Evolutionary conservation across 805 yeast genomes (phyloP).

Genomic region (Candida krabiensis): DNA sequence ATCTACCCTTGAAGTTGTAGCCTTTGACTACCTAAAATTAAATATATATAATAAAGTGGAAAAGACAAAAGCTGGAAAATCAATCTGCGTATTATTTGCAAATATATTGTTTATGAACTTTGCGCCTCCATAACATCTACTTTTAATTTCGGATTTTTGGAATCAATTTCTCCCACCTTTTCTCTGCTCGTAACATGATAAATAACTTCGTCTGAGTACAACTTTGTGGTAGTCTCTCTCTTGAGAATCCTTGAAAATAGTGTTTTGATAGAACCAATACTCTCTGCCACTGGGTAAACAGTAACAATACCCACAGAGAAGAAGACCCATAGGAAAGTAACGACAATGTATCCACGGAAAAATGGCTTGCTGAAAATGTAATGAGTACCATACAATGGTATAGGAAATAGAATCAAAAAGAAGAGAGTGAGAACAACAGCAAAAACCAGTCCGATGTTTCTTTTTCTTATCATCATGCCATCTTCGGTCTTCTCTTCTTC

Average conservation of each 20-base stretch:
- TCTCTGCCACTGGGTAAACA: constrained; percentile 49
- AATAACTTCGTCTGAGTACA: constrained; percentile 8
- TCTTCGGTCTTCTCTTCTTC: constrained; percentile 24
- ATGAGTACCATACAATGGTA: constrained; percentile 41
- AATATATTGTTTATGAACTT: too few species aligned
- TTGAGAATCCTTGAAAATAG: constrained; percentile 7
- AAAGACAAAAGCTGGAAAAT: too few species aligned
- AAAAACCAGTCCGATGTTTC: constrained; percentile 28
- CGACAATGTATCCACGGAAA: constrained; percentile 39
- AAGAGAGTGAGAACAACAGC: constrained; percentile 30
- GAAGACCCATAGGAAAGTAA: constrained; percentile 41
- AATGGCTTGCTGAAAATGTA: constrained; percentile 38
- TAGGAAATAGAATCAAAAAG: constrained; percentile 34
- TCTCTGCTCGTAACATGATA: constrained; percentile 5
- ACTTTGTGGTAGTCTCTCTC: neutral
- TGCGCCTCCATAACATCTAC: too few species aligned
- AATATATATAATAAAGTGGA: too few species aligned
- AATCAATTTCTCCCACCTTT: too few species aligned
- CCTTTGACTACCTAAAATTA: too few species aligned
- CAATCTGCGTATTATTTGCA: too few species aligned
- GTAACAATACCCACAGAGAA: constrained; percentile 39
- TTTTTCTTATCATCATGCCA: constrained; percentile 23
- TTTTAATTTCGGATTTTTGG: too few species aligned
- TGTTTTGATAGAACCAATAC: constrained; percentile 21
- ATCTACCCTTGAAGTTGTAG: too few species aligned